Conservation (phyloP, 148 eudicot genomes). For the Camellia sinensis region DNA sequence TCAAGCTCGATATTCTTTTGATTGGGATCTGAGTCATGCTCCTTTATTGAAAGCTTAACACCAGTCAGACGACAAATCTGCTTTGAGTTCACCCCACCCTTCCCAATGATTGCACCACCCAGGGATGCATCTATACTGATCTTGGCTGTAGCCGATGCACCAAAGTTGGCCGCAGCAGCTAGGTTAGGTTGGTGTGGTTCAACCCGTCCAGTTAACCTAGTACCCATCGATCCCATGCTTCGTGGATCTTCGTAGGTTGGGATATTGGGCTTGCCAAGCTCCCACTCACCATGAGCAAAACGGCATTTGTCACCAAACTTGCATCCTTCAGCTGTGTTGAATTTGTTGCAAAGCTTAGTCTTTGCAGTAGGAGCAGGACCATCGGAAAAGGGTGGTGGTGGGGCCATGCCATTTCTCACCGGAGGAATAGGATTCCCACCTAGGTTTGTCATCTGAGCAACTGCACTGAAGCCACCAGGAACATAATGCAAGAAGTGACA, state of each 20-base stretch:
- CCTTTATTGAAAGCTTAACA: conserved; percentile 20
- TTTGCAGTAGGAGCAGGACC: neutral
- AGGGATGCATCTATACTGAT: conserved; percentile 20
- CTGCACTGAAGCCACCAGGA: conserved; percentile 16
- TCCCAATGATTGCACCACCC: conserved; percentile 17
- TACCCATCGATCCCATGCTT: conserved; percentile 9
- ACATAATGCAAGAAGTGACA: conserved; percentile 19
- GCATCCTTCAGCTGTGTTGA: conserved; percentile 20
- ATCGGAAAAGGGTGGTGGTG: conserved; percentile 16
- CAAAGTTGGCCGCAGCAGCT: conserved; percentile 18
- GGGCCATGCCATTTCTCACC: neutral
- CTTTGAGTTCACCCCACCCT: conserved; percentile 20
- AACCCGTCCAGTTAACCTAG: conserved; percentile 9
- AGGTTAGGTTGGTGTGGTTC: neutral
- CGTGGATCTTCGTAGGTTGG: conserved; percentile 14
- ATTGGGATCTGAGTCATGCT: conserved; percentile 15
- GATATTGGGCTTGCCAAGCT: conserved; percentile 14
- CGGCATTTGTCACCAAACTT: conserved; percentile 20
- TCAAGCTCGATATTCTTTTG: conserved; percentile 17
- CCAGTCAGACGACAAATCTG: conserved; percentile 19
- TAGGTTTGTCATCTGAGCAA: conserved; percentile 13
- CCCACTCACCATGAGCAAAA: conserved; percentile 19
- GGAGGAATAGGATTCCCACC: neutral
- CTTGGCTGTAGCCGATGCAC: conserved; percentile 17
- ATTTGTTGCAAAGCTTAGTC: conserved; percentile 15